Evolutionary conservation across 202 grass and related monocot species (phyloP), one percentile per base, ranked within the genome.

Genomic region (Miscanthus sacchariflorus): DNA sequence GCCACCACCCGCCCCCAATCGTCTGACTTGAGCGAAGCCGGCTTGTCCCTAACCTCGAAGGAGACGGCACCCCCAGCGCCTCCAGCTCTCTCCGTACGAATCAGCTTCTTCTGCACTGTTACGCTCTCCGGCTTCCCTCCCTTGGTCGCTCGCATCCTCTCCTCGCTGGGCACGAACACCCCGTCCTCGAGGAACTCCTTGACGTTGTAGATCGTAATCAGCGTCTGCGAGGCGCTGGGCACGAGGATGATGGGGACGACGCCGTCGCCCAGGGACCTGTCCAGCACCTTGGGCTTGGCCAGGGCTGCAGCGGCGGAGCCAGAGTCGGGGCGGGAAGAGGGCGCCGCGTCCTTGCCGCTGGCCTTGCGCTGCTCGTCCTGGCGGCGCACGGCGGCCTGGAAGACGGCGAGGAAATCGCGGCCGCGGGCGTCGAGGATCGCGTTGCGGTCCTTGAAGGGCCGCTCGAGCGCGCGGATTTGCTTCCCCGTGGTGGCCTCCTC

Each of bases 231-330:
- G 44, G 97, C 97, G 86, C 97, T 99, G 36, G 97, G 97, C 84
- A 99, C 97, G 27, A 99, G 90, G 78, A 99, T 99, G 76, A 99
- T 99, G n/a, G 97, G 94, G 59, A 99, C 91, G 74, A 86, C 78
- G 48, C 94, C 97, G 5, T 99, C 95, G 10, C 88, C 91, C 42
- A 91, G 72, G 9, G 87, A 28, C 85, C 90, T 95, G n/a, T 91
- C 86, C 1, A 68, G 17, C 17, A 77, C 61, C 84, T 95, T 95
- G 68, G 91, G 85, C 15, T 84, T 90, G 1, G 91, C 50, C 14
- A 86, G 58, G 63, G 91, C 75, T 33, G 28, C 82, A 10, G 79
- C 80, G 79, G 45, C 84, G 21, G 49, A 81, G 33, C 83, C 71
- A 38, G 86, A 68, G 28, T 86, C 84, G 77, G 85, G 50, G 54